These are phyloP conservation scores for Marchantia paleacea DNA, from an alignment of 225 moss, liverwort and hornwort species.

Conservation along the genomic window DNA sequence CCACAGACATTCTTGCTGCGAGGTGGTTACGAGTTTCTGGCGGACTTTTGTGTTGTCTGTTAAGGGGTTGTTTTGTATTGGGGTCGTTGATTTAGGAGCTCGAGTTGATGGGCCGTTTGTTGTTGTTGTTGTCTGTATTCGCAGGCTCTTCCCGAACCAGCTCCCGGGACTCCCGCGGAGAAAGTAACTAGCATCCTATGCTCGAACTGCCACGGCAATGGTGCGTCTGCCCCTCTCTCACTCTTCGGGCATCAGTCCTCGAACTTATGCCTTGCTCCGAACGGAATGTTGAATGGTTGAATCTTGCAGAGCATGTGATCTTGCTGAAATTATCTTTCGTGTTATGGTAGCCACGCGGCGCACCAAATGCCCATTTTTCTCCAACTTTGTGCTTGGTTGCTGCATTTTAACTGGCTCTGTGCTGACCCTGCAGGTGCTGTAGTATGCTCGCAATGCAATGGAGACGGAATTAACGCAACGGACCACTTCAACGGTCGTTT, in stretches of 20 bases:
- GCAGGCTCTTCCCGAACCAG: conserved; percentile 26
- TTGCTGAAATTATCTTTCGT: too few species aligned
- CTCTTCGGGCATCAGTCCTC: too few species aligned
- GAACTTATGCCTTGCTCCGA: neutral
- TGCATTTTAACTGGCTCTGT: neutral
- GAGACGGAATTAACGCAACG: conserved; percentile 58
- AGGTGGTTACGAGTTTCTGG: conserved; percentile 1
- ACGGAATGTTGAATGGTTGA: neutral
- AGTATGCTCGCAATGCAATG: conserved; percentile 73
- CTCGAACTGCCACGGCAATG: conserved; percentile 30
- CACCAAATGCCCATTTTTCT: neutral
- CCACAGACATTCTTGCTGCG: conserved; percentile 18
- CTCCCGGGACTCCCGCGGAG: neutral
- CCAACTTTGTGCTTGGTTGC: too few species aligned
- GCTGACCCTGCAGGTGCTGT: conserved; percentile 54
- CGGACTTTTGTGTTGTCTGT: neutral
- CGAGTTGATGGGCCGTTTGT: neutral
- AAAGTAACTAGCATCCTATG: conserved; percentile 24
- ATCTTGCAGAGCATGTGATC: neutral
- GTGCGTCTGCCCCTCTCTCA: neutral
- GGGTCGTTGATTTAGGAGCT: neutral
- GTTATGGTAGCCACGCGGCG: too few species aligned
- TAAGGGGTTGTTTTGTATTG: neutral
- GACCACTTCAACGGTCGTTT: conserved; percentile 86
- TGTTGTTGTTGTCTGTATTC: neutral